These are phyloP conservation scores for Entoloma clypeatum DNA, from an alignment of 1,284 basidiomycete genomes.

Conservation along the genomic window DNA sequence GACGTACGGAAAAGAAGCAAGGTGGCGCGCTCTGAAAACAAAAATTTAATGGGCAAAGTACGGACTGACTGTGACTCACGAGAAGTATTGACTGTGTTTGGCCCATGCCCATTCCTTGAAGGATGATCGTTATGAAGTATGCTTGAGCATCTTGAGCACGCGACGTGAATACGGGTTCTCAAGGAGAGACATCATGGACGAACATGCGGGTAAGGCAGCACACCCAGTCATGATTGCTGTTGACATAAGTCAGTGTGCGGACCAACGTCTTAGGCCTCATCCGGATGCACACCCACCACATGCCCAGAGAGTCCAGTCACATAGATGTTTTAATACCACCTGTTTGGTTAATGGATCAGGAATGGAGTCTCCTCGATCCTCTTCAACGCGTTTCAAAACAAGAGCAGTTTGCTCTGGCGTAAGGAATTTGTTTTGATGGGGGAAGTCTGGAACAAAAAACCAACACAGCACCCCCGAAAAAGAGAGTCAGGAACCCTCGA, in stretches of 20 bases:
- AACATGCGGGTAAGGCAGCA: slow-evolving; percentile 37
- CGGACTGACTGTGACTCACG: slow-evolving; percentile 20
- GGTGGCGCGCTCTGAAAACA: slow-evolving; percentile 35
- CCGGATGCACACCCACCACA: slow-evolving; percentile 29
- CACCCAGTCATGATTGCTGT: slow-evolving; percentile 41
- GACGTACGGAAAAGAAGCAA: slow-evolving; percentile 36
- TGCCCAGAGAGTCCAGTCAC: slow-evolving; percentile 43
- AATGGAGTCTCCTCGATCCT: slow-evolving; percentile 41
- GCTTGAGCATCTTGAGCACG: slow-evolving; percentile 31
- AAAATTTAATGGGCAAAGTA: slow-evolving; percentile 3
- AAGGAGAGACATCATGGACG: slow-evolving; percentile 13
- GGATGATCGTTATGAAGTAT: slow-evolving; percentile 42
- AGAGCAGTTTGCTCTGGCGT: slow-evolving; percentile 37
- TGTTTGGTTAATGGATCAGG: slow-evolving; percentile 35
- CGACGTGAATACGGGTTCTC: slow-evolving; percentile 2
- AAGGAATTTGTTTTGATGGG: slow-evolving; percentile 40
- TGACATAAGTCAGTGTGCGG: slow-evolving; percentile 1
- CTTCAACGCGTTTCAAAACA: slow-evolving; percentile 39
- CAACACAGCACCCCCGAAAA: slow-evolving; percentile 34
- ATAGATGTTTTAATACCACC: slow-evolving; percentile 35
- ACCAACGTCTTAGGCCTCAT: neutral
- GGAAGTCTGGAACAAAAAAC: slow-evolving; percentile 39
- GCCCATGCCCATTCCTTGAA: slow-evolving; percentile 35
- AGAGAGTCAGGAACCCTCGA: slow-evolving; percentile 38
- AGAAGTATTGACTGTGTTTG: slow-evolving; percentile 29